These are phyloP conservation scores for Backusella tuberculispora DNA, from an alignment of 192 early-diverging fungal genomes.

Conservation along the genomic window DNA sequence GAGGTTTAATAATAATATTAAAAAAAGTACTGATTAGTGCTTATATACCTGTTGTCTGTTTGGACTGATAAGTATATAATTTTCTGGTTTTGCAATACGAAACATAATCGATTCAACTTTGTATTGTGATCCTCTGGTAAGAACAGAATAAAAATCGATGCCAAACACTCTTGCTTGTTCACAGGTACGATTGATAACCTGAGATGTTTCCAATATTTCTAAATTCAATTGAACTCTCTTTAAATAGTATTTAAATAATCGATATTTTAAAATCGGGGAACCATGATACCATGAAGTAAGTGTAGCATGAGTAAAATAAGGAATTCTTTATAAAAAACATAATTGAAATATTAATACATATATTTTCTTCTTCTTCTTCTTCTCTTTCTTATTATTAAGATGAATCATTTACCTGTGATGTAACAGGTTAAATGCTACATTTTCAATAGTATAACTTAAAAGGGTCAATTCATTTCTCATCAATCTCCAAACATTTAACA, in stretches of 20 bases:
- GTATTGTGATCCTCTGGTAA: slow-evolving; percentile 91
- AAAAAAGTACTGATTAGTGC: background rate
- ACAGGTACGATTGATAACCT: slow-evolving; percentile 68
- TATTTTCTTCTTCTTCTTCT: too few species aligned
- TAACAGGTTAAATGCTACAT: slow-evolving; percentile 69
- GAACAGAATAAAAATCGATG: slow-evolving; percentile 84
- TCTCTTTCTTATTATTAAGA: slow-evolving; percentile 4
- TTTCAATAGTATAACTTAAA: slow-evolving; percentile 82
- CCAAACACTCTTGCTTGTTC: slow-evolving; percentile 94
- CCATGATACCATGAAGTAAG: slow-evolving; percentile 73
- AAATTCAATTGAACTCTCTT: slow-evolving; percentile 68
- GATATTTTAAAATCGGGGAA: slow-evolving; percentile 53
- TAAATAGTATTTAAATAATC: slow-evolving; percentile 68
- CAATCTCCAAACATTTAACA: slow-evolving; percentile 89
- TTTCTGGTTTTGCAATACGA: slow-evolving; percentile 74
- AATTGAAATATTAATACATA: slow-evolving; percentile 7
- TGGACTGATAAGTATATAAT: slow-evolving; percentile 79
- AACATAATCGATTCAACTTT: slow-evolving; percentile 87
- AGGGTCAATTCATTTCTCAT: slow-evolving; percentile 78
- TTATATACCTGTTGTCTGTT: slow-evolving; percentile 60
- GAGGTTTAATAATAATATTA: background rate
- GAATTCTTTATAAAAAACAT: slow-evolving; percentile 50
- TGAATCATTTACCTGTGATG: slow-evolving; percentile 60
- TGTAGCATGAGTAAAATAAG: slow-evolving; percentile 61
- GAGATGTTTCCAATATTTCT: slow-evolving; percentile 72